Evolutionary conservation across 306 rosid species (phyloP), one percentile per base, ranked within the genome.

Genomic region (Luffa acutangula): DNA sequence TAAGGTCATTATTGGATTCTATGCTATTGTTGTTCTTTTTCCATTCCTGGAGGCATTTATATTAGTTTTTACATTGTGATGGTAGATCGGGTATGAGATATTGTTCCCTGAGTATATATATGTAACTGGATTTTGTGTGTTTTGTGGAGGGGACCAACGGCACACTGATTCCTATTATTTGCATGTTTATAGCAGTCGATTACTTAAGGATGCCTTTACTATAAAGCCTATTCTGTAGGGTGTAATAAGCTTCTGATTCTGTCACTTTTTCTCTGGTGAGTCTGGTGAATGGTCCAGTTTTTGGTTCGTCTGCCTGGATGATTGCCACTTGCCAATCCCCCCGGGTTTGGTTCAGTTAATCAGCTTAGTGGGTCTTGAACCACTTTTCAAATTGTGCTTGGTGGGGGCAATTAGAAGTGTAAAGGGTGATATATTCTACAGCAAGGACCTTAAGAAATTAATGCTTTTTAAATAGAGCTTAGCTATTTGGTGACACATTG

Each of bases 241-340:
- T 75, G 18, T 37, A 4, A 37, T 9, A 34, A 75, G 78, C 64
- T 36, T 75, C 78, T 75, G 64, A 75, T 75, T 75, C 78, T 53
- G 10, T 53, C 78, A 73, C 77, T 49, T 52, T 51, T 66, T 46
- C 36, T 15, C 21, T 33, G 43, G 31, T 49, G 43, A 33, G 60
- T 73, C 58, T 31, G 60, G 60, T 56, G n/a, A 33, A 33, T 25
- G 62, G 43, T 51, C 59, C 45, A 74, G 51, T 43, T 20, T 69
- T 69, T 43, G 75, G 33, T 42, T 67, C 52, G 51, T n/a, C 34
- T 67, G 58, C 59, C 60, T 49, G 42, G 17, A 49, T 15, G 7
- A 49, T 74, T 74, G 78, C 62, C 78, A 74, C 78, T 74, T 74
- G 46, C 62, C 78, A 73, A 49, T 14, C 31, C 45, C 62, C 73